Percentiles rank a stretch among this genome's conserved stretches.
Evolutionary conservation across 768 basidiomycete genomes (phyloP).

Genomic region (Trametes maxima): DNA sequence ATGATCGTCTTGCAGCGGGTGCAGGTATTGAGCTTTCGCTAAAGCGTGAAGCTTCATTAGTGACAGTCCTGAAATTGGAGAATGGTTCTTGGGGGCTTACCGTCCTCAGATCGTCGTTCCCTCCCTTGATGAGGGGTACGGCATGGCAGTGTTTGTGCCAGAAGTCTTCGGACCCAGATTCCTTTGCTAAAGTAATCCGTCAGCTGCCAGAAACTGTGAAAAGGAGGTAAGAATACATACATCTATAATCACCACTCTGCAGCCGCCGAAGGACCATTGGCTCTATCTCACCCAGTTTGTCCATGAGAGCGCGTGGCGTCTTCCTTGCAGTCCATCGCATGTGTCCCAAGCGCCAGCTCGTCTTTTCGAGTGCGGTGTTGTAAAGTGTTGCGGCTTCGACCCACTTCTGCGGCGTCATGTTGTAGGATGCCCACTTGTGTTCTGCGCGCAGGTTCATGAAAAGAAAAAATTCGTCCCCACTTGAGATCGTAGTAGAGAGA

Average conservation of each 20-base stretch:
- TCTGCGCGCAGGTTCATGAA: conserved; percentile 23
- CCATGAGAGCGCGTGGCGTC: conserved; percentile 19
- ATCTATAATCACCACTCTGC: neutral
- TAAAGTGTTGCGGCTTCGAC: conserved; percentile 9
- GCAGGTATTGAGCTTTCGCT: conserved; percentile 9
- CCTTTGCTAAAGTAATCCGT: neutral
- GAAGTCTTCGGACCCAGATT: neutral
- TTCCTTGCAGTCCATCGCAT: conserved; percentile 7
- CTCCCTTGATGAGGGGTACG: neutral
- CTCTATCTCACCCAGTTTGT: conserved; percentile 14
- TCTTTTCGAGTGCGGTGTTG: conserved; percentile 6
- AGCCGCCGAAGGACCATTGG: neutral
- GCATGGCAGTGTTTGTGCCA: conserved; percentile 2
- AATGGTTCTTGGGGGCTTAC: neutral
- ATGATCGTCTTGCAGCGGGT: conserved; percentile 18
- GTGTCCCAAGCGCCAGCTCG: neutral
- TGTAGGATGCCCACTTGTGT: conserved; percentile 21
- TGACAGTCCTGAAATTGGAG: neutral
- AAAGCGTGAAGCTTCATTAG: neutral
- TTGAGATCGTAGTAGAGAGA: neutral
- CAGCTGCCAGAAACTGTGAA: neutral
- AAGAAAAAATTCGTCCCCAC: conserved; percentile 13
- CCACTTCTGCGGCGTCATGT: conserved; percentile 18
- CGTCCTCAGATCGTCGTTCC: neutral
- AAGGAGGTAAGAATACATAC: neutral